Conservation (phyloP, 441 rosid genomes). For the Gossypium aridum region DNA sequence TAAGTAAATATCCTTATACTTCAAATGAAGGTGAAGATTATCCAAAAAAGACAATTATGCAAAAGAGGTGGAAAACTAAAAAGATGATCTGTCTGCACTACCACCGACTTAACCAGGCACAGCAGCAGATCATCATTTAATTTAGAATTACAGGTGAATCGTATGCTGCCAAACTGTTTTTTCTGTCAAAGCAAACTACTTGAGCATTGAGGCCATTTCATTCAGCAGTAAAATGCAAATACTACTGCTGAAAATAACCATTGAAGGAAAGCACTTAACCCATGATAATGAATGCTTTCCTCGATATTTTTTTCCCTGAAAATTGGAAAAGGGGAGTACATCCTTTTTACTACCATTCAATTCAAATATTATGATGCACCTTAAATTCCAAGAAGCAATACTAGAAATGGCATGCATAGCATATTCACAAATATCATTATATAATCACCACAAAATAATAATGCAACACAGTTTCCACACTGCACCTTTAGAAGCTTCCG, state of each 20-base stretch:
- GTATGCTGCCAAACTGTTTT: neutral
- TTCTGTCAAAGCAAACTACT: neutral
- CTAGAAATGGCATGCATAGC: constrained; percentile 1
- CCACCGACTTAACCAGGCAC: neutral
- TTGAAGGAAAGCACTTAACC: neutral
- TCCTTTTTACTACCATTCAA: neutral
- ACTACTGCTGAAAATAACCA: neutral
- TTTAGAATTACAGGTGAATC: neutral
- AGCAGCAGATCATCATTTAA: neutral
- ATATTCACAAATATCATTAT: constrained; percentile 1
- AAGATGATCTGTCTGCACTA: neutral
- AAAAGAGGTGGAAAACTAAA: neutral
- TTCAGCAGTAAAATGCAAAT: neutral
- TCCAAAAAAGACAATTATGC: neutral
- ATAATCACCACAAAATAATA: neutral
- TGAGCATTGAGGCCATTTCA: neutral
- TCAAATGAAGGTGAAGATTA: neutral
- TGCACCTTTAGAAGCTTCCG: constrained; percentile 95
- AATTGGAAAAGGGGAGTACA: neutral
- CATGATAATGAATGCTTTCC: neutral
- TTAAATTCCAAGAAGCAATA: neutral
- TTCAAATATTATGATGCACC: neutral
- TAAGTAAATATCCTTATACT: neutral
- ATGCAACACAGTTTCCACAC: constrained; percentile 9
- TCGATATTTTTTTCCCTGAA: neutral